Base-by-base conservation (phyloP, 2,329 filamentous ascomycete genomes). In the Pochonia chlamydosporia region DNA sequence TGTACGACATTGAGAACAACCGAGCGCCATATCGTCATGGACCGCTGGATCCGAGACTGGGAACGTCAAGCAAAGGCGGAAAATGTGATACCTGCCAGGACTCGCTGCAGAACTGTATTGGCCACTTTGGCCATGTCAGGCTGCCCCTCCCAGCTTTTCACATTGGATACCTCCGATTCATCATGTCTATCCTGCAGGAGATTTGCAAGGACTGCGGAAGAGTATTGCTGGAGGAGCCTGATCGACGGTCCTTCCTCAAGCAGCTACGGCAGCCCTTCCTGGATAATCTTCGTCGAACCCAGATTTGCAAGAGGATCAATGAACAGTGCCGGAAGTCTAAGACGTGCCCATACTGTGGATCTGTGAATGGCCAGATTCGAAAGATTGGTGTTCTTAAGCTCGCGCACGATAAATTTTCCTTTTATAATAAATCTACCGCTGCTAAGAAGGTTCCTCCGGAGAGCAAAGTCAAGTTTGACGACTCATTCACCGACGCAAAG, bases 351-450 rank as follows among this genome's bases (percentile, higher is more conserved):
- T 81, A 87, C 57, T 99, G 93, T 61, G 79, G 79, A 41, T 81
- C 85, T 2, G 74, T 91, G 58, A 96, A 99, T 61, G 93, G 93
- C 8, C 85, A 90, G 47, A 92, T 99, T 50, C 87, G 91, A 60
- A 97, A 97, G 67, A 80, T 90, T 25, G 86, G 89, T 25, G 86
- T 91, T n/a, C 78, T 97, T 55, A 97, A 97, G 69, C 83, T 99
- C 45, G 84, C 87, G 11, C 93, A 99, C 69, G 90, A 96, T 73
- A 95, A 93, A 61, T 99, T 91, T 62, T 80, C 85, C 37, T 78
- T 85, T 18, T 99, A 82, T 75, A 95, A 95, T 66, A 85, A 87
- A 54, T 97, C 92, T 1, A 92, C 87, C 3, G 85, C 93, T 0
- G 81, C 81, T 49, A 90, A 87, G 63, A 99, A 97, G 69, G 75